Base-by-base conservation (phyloP, 2,329 filamentous ascomycete genomes). In the Talaromyces sp. region DNA sequence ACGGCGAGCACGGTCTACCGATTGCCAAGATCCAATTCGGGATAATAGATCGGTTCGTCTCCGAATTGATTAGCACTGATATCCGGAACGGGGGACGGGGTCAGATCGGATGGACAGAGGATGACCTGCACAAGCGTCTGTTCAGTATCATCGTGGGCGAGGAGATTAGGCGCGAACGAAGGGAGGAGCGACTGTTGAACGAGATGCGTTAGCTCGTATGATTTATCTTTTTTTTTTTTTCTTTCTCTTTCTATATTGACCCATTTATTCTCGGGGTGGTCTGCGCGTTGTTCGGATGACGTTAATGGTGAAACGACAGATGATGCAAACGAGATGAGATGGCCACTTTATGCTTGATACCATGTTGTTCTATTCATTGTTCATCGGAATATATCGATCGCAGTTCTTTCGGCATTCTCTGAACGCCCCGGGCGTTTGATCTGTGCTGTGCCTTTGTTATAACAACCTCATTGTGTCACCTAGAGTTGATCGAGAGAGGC, bases 101-200 rank as follows among this genome's bases (percentile, higher is more conserved):
- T 37, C 71, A 70, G 61, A 67, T 77, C 66, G 77, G 74, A 58
- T 81, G 79, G 79, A 75, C 70, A 28, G 77, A 78, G 48, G 75
- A 77, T 55, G 77, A 81, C 48, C 67, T 81, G 62, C 73, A 78
- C 63, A 72, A 72, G 66, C 71, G 77, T 65, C 68, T 81, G 63
- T 78, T 80, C 63, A 79, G 79, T 63, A 73, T 81, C 61, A 79
- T 80, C 31, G 76, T 81, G 69, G 79, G 79, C 37, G 78, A 80
- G 66, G 75, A 78, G 63, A 75, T 80, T 57, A 71, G 79, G 68
- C 72, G 72, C 59, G 77, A 80, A 63, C 67, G 68, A 62, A 77
- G 75, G 64, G 68, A 68, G 61, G 70, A 69, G 63, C 21, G 33
- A 12, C 23, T 35, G 11, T 5, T 61, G n/a, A 35, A 37, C 23